Base-by-base conservation (phyloP, 2,329 filamentous ascomycete species). In the Apiospora koreana region DNA sequence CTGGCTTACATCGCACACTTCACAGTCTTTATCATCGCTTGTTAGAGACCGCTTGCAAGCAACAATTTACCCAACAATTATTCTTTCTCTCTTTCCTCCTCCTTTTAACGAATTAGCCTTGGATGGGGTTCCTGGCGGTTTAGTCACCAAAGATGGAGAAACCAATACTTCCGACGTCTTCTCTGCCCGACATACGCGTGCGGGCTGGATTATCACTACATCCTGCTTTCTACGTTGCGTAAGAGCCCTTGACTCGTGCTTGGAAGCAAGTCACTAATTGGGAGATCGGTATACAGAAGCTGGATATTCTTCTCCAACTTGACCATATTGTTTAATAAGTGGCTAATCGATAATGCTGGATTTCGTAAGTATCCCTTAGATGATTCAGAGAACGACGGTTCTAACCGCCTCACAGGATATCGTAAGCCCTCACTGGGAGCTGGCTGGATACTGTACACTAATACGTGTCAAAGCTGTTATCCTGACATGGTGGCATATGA, bases 321-420 rank as follows among this genome's bases (percentile, higher is more conserved):
- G 76, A 94, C 95, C 72, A 97, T 97, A 78, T 84, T 97, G 72
- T 97, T 97, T 87, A 97, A 97, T 86, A 97, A 97, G 84, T 95
- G 92, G 89, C 89, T 97, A 67, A 87, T 97, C 71, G 89, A 93
- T 78, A 90, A 89, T 72, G 88, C 88, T 77, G 88, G 92, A 70
- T 95, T 95, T 81, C 87, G 92, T 94, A 84, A 86, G 91, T 86
- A 73, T 67, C 73, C 65, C 18, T 18, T 28, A 3, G 9, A 4
- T 66, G 23, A 28, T 14, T 28, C 6, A 42, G 23, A 23, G 7
- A 41, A 3, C 25, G 10, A 12, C 2, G 1, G 2, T 31, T 35
- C 42, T 67, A 46, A 67, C 65, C 23, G 16, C 41, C 18, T 14
- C 25, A 25, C 38, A 72, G 69, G 70, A 45, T 71, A 75, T 71